Percentiles rank a stretch among this genome's conserved stretches.
Evolutionary conservation across 2,329 filamentous ascomycete species (phyloP).

Genomic region (Mariannaea sp.): DNA sequence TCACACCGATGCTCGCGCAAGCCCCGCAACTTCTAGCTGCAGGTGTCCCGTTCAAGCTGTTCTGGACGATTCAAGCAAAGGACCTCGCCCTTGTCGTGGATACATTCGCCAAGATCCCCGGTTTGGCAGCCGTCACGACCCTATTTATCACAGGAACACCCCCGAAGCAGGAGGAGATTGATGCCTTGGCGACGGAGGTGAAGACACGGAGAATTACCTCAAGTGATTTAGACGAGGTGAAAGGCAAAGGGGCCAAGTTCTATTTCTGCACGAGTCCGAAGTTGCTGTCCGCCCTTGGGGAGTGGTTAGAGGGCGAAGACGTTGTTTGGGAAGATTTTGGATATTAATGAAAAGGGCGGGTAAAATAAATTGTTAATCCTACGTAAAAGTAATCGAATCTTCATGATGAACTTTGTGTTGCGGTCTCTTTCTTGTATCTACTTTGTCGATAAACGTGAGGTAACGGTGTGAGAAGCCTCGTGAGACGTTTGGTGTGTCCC

Average conservation of each 20-base stretch:
- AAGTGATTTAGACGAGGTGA: constrained; percentile 49
- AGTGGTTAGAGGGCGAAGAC: constrained; percentile 60
- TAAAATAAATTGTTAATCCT: not conserved
- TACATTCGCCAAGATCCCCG: constrained; percentile 56
- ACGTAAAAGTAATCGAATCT: not conserved
- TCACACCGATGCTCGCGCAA: constrained; percentile 80
- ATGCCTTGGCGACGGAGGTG: constrained; percentile 43
- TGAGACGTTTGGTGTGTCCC: no score
- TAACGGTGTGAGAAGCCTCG: no score
- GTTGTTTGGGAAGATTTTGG: constrained; percentile 65
- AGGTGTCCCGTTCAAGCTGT: constrained; percentile 53
- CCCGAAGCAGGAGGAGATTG: constrained; percentile 40
- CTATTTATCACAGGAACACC: constrained; percentile 69
- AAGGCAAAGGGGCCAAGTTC: constrained; percentile 52
- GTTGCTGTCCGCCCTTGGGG: constrained; percentile 48
- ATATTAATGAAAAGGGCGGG: constrained; percentile 51
- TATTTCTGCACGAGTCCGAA: constrained; percentile 54
- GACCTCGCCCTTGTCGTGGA: constrained; percentile 69
- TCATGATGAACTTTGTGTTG: not conserved
- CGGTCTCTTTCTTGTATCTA: no score
- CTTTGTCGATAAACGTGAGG: no score
- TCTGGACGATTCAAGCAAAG: constrained; percentile 69
- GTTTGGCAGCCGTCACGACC: constrained; percentile 56
- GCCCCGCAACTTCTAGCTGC: constrained; percentile 52
- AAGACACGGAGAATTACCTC: constrained; percentile 46